These are phyloP conservation scores for Thermochaetoides dissita DNA, from an alignment of 2,329 filamentous ascomycete species.

Conservation along the genomic window DNA sequence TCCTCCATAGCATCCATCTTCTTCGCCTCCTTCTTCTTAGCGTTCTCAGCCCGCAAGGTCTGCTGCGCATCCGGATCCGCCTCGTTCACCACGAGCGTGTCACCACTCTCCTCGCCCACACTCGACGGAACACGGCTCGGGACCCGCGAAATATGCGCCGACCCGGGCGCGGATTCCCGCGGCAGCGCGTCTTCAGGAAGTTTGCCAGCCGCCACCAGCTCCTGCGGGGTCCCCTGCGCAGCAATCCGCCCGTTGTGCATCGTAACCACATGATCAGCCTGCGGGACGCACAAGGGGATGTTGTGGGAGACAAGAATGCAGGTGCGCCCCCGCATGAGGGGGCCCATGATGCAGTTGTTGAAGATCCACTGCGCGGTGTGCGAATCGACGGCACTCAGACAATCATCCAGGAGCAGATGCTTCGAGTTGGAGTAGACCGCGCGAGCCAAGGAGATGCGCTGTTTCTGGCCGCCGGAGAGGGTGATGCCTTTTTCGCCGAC, in stretches of 20 bases:
- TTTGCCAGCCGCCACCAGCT: slow-evolving; percentile 75
- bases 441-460: slow-evolving; percentile 89
- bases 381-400: slow-evolving; percentile 89
- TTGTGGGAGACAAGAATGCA: slow-evolving; percentile 97
- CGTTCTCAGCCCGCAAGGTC: slow-evolving; percentile 26
- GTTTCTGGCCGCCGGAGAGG: slow-evolving; percentile 91
- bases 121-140: slow-evolving; percentile 69
- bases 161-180: slow-evolving; percentile 52
- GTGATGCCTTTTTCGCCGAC: slow-evolving; percentile 97
- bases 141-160: slow-evolving; percentile 54
- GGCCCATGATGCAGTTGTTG: slow-evolving; percentile 77
- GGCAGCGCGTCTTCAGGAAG: slow-evolving; percentile 67
- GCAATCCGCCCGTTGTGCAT: slow-evolving; percentile 75
- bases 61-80: slow-evolving; percentile 34
- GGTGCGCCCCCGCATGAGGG: slow-evolving; percentile 75
- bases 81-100: slow-evolving; percentile 39
- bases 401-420: slow-evolving; percentile 86
- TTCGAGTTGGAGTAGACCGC: slow-evolving; percentile 92
- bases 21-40: slow-evolving; percentile 32
- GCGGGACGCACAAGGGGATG: slow-evolving; percentile 64
- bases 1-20: slow-evolving; percentile 51
- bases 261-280: slow-evolving; percentile 66
- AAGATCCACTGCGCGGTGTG: slow-evolving; percentile 99
- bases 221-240: slow-evolving; percentile 60
- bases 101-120: slow-evolving; percentile 47